Evolutionary conservation across 768 basidiomycete genomes (phyloP).

Genomic region (Lactarius hatsudake): DNA sequence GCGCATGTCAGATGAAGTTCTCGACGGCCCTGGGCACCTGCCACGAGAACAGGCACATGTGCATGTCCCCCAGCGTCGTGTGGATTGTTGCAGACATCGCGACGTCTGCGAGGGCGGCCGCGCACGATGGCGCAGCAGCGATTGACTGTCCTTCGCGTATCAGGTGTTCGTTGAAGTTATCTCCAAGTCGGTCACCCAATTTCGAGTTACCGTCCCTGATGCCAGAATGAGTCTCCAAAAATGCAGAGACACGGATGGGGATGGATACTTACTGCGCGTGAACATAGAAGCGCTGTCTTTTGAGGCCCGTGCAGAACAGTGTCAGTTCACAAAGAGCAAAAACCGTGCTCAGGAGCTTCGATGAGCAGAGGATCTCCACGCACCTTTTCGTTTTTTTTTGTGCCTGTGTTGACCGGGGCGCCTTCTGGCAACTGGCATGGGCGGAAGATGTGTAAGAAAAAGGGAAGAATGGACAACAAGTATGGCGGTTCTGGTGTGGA

Average conservation of each 20-base stretch:
- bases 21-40: constrained; percentile 95
- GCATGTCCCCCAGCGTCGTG: constrained; percentile 93
- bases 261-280: constrained; percentile 62
- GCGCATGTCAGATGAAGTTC: constrained; percentile 92
- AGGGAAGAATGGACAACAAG: too few species aligned
- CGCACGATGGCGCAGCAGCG: constrained; percentile 56
- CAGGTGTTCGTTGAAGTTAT: constrained; percentile 97
- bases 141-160: constrained; percentile 94
- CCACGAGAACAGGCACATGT: constrained; percentile 82
- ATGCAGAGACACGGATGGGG: background rate
- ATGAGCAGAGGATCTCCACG: constrained; percentile 23
- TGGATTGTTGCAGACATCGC: constrained; percentile 85
- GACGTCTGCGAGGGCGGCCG: constrained; percentile 76
- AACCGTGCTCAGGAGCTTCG: background rate
- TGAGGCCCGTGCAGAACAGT: constrained; percentile 90
- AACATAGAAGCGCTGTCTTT: constrained; percentile 95
- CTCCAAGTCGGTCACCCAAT: constrained; percentile 67
- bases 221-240: background rate
- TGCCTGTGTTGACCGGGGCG: constrained; percentile 36
- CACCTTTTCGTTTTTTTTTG: constrained; percentile 85
- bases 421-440: constrained; percentile 51
- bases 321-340: constrained; percentile 68
- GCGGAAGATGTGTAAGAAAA: constrained; percentile 36
- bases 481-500: too few species aligned
- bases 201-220: constrained; percentile 65